A percentile compares a stretch with the other conserved stretches of the same genome.
Conservation (phyloP, 1,284 basidiomycete species). For the Pseudozyma sp. region DNA sequence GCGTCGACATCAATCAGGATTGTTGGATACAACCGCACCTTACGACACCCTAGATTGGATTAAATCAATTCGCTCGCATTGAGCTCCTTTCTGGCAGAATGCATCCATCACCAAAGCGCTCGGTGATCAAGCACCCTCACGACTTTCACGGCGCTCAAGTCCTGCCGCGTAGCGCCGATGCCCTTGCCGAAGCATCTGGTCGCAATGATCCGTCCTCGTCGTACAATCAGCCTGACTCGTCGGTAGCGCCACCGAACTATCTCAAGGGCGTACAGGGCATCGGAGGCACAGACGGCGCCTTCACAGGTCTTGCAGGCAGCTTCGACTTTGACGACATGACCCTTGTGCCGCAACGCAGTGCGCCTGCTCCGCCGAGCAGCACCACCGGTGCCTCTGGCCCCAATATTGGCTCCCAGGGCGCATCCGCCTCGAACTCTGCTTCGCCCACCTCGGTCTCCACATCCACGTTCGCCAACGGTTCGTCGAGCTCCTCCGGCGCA, state of each 20-base stretch:
- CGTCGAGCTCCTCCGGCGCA: constrained; percentile 20
- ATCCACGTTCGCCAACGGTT: constrained; percentile 26
- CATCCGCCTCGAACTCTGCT: constrained; percentile 17
- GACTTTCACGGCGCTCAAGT: constrained; percentile 60
- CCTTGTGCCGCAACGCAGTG: constrained; percentile 61
- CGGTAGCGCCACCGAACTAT: constrained; percentile 37
- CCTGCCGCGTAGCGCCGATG: constrained; percentile 45
- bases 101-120: constrained; percentile 56
- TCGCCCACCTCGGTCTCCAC: constrained; percentile 15
- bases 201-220: constrained; percentile 11
- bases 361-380: constrained; percentile 51
- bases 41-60: background rate
- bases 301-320: constrained; percentile 26
- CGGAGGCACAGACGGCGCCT: constrained; percentile 29
- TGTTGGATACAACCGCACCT: background rate
- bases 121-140: constrained; percentile 62
- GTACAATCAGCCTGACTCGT: constrained; percentile 13
- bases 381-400: constrained; percentile 8
- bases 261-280: constrained; percentile 39
- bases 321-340: constrained; percentile 49
- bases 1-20: too few relatives aligned
- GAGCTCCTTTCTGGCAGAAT: constrained; percentile 17
- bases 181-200: constrained; percentile 34
- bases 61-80: background rate
- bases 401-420: constrained; percentile 7